Evolutionary conservation across 305 asterid genomes (phyloP).

Genomic region (Rubia balearica): DNA sequence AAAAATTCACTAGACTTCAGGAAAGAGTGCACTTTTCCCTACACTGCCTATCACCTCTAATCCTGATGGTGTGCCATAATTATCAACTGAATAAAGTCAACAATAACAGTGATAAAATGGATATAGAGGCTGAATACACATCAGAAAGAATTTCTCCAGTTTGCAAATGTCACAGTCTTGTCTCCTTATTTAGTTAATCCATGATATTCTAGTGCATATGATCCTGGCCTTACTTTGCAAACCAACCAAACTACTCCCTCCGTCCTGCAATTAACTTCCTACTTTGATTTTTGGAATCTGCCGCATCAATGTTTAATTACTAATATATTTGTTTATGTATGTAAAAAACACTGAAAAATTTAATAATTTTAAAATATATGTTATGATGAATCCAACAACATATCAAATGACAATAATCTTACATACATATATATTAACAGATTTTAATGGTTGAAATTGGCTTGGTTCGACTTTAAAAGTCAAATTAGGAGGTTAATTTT

Average conservation of each 20-base stretch:
- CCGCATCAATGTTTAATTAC: too few relatives aligned
- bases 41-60: background rate
- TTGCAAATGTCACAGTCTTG: background rate
- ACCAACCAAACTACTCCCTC: background rate
- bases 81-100: background rate
- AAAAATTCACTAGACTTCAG: background rate
- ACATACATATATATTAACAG: too few relatives aligned
- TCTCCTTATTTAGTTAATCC: background rate
- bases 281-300: too few relatives aligned
- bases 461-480: too few relatives aligned
- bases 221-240: background rate
- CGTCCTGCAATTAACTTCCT: background rate
- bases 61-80: background rate
- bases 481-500: too few relatives aligned
- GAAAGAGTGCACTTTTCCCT: background rate
- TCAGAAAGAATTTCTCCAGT: background rate
- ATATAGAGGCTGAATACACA: background rate
- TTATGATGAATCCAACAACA: too few relatives aligned
- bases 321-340: too few relatives aligned
- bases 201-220: background rate
- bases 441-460: too few relatives aligned
- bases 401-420: too few relatives aligned
- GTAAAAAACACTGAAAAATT: too few relatives aligned
- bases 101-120: background rate
- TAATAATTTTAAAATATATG: too few relatives aligned